These are phyloP conservation scores for Cryphonectria parasitica DNA, from an alignment of 2,329 filamentous ascomycete genomes.

Conservation along the genomic window DNA sequence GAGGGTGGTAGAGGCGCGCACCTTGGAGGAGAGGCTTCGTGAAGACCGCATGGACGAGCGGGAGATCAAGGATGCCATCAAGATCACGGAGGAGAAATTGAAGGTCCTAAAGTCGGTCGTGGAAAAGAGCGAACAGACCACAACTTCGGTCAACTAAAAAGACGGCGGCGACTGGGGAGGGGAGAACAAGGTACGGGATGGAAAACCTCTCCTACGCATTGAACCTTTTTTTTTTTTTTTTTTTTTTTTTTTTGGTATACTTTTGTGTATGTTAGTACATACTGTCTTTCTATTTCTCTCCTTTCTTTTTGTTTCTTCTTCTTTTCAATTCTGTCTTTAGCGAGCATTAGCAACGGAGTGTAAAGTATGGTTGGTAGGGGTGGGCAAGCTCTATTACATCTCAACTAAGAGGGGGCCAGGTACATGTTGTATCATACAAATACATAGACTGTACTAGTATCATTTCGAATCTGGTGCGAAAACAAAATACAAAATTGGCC, in stretches of 20 bases:
- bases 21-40: constrained; percentile 62
- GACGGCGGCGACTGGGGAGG: not conserved
- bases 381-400: not conserved
- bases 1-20: constrained; percentile 55
- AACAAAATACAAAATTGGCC: too few species aligned
- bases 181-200: constrained; percentile 18
- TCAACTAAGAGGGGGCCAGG: not conserved
- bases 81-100: constrained; percentile 84
- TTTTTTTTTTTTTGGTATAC: too few species aligned
- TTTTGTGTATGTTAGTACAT: constrained; percentile 3
- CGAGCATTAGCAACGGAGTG: constrained; percentile 27
- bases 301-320: not conserved
- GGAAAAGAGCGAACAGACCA: constrained; percentile 53
- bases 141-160: constrained; percentile 1
- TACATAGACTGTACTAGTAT: not conserved
- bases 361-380: constrained; percentile 11
- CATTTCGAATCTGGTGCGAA: not conserved
- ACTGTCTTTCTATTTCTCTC: constrained; percentile 4
- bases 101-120: constrained; percentile 75
- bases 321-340: constrained; percentile 14
- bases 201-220: constrained; percentile 9
- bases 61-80: constrained; percentile 79
- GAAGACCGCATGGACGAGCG: constrained; percentile 69
- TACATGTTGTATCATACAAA: not conserved
- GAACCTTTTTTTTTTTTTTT: constrained; percentile 11